Conservation (phyloP, 2,329 filamentous ascomycete genomes). For the Trichoderma gracile region DNA sequence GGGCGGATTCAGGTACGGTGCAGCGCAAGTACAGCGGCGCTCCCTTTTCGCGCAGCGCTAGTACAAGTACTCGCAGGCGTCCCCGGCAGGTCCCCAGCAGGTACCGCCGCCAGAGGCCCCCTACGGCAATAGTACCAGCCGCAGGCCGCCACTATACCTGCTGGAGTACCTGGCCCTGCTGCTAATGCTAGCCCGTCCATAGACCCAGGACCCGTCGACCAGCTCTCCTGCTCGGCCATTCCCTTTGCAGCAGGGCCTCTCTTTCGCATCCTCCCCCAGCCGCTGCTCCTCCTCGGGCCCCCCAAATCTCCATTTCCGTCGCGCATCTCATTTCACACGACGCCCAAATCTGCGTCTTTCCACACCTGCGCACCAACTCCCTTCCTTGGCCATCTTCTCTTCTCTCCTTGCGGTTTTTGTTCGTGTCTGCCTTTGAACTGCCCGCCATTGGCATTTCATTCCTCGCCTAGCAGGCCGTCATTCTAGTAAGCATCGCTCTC, state of each 20-base stretch:
- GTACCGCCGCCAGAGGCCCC: not conserved
- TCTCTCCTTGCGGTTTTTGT: slow-evolving; percentile 27
- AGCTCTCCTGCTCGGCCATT: slow-evolving; percentile 22
- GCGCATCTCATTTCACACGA: slow-evolving; percentile 27
- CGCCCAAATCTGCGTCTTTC: slow-evolving; percentile 23
- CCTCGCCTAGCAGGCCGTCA: slow-evolving; percentile 27
- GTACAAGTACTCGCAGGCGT: slow-evolving; percentile 23
- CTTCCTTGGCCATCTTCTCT: slow-evolving; percentile 28
- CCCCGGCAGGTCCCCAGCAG: not conserved
- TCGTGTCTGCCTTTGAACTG: slow-evolving; percentile 28
- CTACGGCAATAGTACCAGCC: slow-evolving; percentile 19
- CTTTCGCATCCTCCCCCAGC: slow-evolving; percentile 24
- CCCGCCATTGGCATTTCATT: slow-evolving; percentile 27
- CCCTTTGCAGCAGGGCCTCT: slow-evolving; percentile 6
- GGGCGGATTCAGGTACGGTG: slow-evolving; percentile 23
- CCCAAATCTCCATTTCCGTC: slow-evolving; percentile 27
- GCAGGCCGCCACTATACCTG: too few species aligned
- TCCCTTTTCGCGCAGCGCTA: slow-evolving; percentile 20
- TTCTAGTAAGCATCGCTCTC: slow-evolving; percentile 9
- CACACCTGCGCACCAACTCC: slow-evolving; percentile 23
- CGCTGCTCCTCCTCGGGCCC: slow-evolving; percentile 24
- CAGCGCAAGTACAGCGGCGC: slow-evolving; percentile 17
- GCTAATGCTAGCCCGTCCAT: too few species aligned
- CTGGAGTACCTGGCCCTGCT: too few species aligned
- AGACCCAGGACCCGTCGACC: too few species aligned